Evolutionary conservation across 148 eudicot genomes (phyloP).

Genomic region (Rhododendron griersonianum): DNA sequence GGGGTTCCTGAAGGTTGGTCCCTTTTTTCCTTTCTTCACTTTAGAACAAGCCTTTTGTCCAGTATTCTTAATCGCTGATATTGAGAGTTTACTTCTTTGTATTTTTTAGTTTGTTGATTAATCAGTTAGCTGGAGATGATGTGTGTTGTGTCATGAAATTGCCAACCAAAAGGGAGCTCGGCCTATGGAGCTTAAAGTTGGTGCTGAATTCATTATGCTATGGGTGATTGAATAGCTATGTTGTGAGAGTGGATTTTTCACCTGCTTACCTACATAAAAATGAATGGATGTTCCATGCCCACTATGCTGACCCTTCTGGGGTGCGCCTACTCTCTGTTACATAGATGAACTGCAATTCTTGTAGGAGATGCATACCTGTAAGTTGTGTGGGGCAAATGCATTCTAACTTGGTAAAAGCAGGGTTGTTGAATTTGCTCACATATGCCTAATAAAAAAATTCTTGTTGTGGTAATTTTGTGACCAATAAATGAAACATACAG

Average conservation of each 20-base stretch:
- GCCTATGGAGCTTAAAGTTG: neutral
- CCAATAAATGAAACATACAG: neutral
- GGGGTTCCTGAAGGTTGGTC: conserved; percentile 82
- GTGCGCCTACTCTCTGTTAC: neutral
- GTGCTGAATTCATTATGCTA: neutral
- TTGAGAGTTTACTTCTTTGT: neutral
- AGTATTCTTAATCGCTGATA: neutral
- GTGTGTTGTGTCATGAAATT: neutral
- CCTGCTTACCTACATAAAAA: neutral
- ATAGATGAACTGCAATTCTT: neutral
- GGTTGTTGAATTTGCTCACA: neutral
- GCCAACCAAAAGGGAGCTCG: neutral
- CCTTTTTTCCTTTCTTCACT: neutral
- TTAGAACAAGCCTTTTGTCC: neutral
- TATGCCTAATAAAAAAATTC: neutral
- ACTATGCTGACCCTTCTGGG: neutral
- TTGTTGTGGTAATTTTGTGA: neutral
- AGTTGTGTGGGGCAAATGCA: neutral
- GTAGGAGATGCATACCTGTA: neutral
- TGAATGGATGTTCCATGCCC: neutral
- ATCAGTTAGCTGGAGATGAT: neutral
- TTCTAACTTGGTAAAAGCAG: neutral
- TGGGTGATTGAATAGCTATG: neutral
- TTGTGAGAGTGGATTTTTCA: neutral
- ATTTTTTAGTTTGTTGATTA: neutral